These are phyloP conservation scores for Cyclanthera cordifolia DNA, from an alignment of 306 rosid genomes.

Conservation along the genomic window DNA sequence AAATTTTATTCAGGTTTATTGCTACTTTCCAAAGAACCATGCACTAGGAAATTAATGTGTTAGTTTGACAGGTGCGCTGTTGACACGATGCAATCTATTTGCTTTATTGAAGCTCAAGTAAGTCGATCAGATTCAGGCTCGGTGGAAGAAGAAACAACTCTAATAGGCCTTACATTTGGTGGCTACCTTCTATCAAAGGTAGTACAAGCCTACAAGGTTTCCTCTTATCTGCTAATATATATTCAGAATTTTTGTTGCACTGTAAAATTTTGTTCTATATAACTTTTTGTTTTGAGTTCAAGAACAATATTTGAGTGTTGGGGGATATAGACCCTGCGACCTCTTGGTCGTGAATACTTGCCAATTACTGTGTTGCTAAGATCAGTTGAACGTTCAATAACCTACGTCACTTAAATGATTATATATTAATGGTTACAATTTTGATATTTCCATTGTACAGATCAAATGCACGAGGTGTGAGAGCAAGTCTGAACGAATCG, in stretches of 20 bases:
- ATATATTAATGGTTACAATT: neutral
- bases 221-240: neutral
- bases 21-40: neutral
- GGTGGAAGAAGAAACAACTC: constrained; percentile 63
- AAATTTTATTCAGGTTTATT: neutral
- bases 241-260: neutral
- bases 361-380: no score
- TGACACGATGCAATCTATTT: constrained; percentile 71
- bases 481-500: constrained; percentile 81
- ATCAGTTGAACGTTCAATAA: neutral
- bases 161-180: constrained; percentile 77
- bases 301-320: no score
- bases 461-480: constrained; percentile 83
- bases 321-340: no score
- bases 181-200: constrained; percentile 93
- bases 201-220: neutral
- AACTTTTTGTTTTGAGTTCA: no score
- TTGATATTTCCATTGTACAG: constrained; percentile 32
- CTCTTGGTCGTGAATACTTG: no score
- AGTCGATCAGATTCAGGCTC: constrained; percentile 28
- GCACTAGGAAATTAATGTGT: neutral
- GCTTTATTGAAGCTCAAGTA: constrained; percentile 22
- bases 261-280: neutral
- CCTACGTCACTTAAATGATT: neutral
- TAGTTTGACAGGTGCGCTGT: constrained; percentile 53